Percentiles rank a stretch among this genome's conserved stretches.
phyloP scores from a whole-genome alignment of 345 rosid species.

The Ceriops zippeliana region DNA sequence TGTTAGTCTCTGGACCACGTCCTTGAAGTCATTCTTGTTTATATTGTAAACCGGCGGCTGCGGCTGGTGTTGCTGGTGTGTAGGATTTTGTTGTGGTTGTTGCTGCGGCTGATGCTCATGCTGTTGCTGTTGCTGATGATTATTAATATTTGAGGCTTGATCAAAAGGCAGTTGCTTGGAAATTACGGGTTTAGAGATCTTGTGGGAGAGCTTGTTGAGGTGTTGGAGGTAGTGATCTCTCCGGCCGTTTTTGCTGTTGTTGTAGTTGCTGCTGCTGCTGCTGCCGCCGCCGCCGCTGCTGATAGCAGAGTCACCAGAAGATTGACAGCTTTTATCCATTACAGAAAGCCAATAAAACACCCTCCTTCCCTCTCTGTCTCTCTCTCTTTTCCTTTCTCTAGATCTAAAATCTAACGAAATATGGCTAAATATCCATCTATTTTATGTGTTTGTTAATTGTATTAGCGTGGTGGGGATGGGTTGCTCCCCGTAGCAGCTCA shows the following conservation, averaged over 20 bases:
- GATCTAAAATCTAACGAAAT: conserved; percentile 15
- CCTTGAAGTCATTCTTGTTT: conserved; percentile 84
- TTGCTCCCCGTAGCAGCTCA: no score
- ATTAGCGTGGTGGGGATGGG: neutral
- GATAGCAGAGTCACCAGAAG: conserved; percentile 44
- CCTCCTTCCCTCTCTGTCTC: conserved; percentile 1
- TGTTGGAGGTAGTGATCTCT: conserved; percentile 44
- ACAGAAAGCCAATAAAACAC: neutral
- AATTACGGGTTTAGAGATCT: conserved; percentile 60
- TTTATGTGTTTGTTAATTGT: neutral
- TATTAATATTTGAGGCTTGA: neutral
- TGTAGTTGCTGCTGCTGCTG: conserved; percentile 13
- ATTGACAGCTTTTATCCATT: conserved; percentile 62
- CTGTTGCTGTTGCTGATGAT: neutral
- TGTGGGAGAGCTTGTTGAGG: conserved; percentile 80
- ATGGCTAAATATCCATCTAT: neutral
- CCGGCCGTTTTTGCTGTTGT: no score
- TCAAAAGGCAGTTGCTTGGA: conserved; percentile 43
- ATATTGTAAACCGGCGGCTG: conserved; percentile 96
- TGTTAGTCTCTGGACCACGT: conserved; percentile 92
- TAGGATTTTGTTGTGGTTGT: conserved; percentile 20
- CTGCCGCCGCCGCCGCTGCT: conserved; percentile 21
- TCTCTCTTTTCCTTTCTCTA: neutral
- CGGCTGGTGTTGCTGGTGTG: conserved; percentile 35
- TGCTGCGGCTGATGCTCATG: neutral